A percentile compares a stretch with the other conserved stretches of the same genome.
Conservation (phyloP, 176 grass and related monocot genomes). For the Aegilops bicornis region DNA sequence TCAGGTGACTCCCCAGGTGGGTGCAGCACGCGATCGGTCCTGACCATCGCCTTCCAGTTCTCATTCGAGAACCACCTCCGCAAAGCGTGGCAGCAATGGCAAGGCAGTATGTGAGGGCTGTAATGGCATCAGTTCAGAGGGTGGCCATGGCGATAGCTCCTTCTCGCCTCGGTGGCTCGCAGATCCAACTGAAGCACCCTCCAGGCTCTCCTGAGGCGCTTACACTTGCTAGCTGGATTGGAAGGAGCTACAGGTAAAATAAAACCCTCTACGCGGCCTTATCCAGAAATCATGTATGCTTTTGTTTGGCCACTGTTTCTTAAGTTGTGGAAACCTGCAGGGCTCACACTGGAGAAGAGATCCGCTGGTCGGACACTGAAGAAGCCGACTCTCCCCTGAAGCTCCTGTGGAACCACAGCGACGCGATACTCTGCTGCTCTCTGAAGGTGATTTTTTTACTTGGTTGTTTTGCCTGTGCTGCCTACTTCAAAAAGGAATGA, state of each 20-base stretch:
- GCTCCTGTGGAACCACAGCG: conserved; percentile 78
- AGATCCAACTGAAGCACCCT: conserved; percentile 55
- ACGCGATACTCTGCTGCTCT: conserved; percentile 85
- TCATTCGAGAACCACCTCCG: conserved; percentile 80
- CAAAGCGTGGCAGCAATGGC: conserved; percentile 82
- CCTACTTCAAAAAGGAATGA: not conserved
- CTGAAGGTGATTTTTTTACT: conserved; percentile 49
- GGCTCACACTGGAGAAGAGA: conserved; percentile 67
- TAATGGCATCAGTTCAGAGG: conserved; percentile 85
- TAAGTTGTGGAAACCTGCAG: conserved; percentile 34
- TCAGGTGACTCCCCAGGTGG: not conserved
- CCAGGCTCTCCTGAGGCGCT: conserved; percentile 79
- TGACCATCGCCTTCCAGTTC: conserved; percentile 95
- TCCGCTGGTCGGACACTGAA: conserved; percentile 46
- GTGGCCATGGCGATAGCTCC: conserved; percentile 92
- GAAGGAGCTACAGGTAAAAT: conserved; percentile 78
- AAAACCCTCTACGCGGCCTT: not conserved
- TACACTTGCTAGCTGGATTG: conserved; percentile 72
- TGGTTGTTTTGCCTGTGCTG: no score
- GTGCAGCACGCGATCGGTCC: conserved; percentile 54
- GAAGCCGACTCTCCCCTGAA: conserved; percentile 48
- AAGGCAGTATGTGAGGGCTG: conserved; percentile 71
- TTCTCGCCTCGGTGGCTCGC: conserved; percentile 35
- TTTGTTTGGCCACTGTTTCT: not conserved
- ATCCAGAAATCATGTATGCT: not conserved